phyloP scores from a whole-genome alignment of 352 stramenopile species.

The Phytophthora crassamura region DNA sequence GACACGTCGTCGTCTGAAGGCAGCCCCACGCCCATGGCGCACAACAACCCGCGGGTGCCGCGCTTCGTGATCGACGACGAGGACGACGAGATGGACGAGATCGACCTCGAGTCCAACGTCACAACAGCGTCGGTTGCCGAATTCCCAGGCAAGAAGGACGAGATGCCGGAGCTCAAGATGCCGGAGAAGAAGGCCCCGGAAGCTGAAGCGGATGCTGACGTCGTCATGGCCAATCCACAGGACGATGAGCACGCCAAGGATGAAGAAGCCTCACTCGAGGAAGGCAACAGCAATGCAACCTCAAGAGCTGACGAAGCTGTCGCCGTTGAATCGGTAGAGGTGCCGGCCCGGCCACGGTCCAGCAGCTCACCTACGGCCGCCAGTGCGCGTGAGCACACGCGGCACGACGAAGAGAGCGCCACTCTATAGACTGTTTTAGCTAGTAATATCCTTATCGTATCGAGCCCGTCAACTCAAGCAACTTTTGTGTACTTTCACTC shows the following conservation, averaged over 20 bases:
- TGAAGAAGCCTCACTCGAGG: conserved; percentile 17
- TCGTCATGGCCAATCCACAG: conserved; percentile 41
- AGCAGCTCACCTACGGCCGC: conserved; percentile 26
- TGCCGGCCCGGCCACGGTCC: conserved; percentile 22
- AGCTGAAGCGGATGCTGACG: conserved; percentile 13
- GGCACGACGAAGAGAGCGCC: conserved; percentile 24
- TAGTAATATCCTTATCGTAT: conserved; percentile 31
- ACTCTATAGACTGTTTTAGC: conserved; percentile 32
- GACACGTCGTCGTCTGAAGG: conserved; percentile 59
- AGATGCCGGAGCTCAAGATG: conserved; percentile 18
- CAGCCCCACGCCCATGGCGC: conserved; percentile 59
- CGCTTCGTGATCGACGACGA: conserved; percentile 84
- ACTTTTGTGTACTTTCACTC: neutral
- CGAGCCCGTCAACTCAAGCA: neutral
- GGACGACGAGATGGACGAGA: conserved; percentile 57
- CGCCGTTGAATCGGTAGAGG: conserved; percentile 1
- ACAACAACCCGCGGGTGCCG: conserved; percentile 59
- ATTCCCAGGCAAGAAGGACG: conserved; percentile 5
- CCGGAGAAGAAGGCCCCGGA: conserved; percentile 10
- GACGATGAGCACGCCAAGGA: conserved; percentile 31
- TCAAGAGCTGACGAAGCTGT: conserved; percentile 1
- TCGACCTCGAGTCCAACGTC: conserved; percentile 39
- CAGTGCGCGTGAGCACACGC: conserved; percentile 28
- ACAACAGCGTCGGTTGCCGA: conserved; percentile 5
- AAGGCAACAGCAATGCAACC: conserved; percentile 12